Conservation (phyloP, 768 basidiomycete genomes). For the Suillus cothurnatus region DNA sequence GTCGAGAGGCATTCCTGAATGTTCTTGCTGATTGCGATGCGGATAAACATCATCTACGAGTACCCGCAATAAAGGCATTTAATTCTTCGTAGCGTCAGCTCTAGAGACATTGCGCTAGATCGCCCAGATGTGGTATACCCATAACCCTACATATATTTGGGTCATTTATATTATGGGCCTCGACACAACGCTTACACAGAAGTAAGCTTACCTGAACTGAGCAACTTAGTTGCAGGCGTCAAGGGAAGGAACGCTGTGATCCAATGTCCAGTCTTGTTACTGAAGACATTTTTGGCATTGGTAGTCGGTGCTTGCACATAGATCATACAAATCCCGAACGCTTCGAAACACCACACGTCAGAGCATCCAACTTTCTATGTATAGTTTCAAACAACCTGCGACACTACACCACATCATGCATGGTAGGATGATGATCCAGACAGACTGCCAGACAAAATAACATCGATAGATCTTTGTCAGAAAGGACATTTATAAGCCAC, state of each 20-base stretch:
- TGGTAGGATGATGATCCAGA: conserved; percentile 12
- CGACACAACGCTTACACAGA: neutral
- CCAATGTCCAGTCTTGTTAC: conserved; percentile 8
- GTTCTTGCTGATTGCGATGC: neutral
- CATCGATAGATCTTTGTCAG: conserved; percentile 19
- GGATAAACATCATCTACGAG: neutral
- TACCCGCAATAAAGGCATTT: neutral
- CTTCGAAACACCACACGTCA: neutral
- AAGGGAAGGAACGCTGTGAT: conserved; percentile 5
- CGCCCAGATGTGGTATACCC: conserved; percentile 8
- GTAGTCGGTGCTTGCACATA: conserved; percentile 4
- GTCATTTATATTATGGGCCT: neutral
- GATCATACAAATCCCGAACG: conserved; percentile 7
- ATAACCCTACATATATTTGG: neutral
- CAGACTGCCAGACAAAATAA: conserved; percentile 10
- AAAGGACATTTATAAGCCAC: neutral
- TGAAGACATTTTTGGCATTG: conserved; percentile 2
- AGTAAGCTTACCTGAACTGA: neutral
- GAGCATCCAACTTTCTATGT: neutral
- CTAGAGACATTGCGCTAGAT: neutral
- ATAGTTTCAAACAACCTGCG: conserved; percentile 3
- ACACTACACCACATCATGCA: conserved; percentile 11
- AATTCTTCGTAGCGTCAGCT: neutral
- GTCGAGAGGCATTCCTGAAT: neutral
- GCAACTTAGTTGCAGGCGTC: conserved; percentile 8